phyloP scores from a whole-genome alignment of 2,329 filamentous ascomycete species.

The Setomelanomma holmii region DNA sequence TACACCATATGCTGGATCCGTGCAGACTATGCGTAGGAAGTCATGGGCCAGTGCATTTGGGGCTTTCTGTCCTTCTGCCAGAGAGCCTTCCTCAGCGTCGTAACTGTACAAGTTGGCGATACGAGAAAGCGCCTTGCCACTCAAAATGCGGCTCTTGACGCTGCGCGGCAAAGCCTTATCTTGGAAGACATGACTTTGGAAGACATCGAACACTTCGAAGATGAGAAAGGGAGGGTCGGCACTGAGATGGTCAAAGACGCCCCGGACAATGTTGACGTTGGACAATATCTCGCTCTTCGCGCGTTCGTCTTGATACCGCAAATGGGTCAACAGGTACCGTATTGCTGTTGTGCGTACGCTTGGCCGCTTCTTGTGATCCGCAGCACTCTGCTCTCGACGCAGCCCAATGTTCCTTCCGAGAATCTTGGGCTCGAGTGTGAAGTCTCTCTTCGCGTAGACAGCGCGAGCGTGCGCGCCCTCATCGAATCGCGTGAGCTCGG shows the following conservation, averaged over 20 bases:
- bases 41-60: constrained; percentile 75
- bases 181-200: constrained; percentile 75
- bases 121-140: constrained; percentile 73
- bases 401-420: constrained; percentile 82
- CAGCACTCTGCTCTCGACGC: constrained; percentile 61
- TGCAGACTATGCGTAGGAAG: constrained; percentile 79
- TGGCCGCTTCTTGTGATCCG: constrained; percentile 71
- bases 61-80: constrained; percentile 56
- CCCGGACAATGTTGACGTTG: constrained; percentile 71
- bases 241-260: constrained; percentile 77
- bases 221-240: constrained; percentile 80
- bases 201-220: constrained; percentile 73
- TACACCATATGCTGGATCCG: constrained; percentile 73
- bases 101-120: constrained; percentile 57
- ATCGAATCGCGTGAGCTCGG: constrained; percentile 85
- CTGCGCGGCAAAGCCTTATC: constrained; percentile 77
- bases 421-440: constrained; percentile 73
- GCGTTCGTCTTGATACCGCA: constrained; percentile 78
- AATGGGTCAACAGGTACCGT: constrained; percentile 77
- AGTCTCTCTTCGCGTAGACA: constrained; percentile 78
- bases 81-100: constrained; percentile 54
- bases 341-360: constrained; percentile 85
- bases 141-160: constrained; percentile 78
- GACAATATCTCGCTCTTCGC: constrained; percentile 83
- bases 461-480: constrained; percentile 80